These are phyloP conservation scores for Cyberlindnera suaveolens DNA, from an alignment of 805 yeast genomes.

Conservation along the genomic window DNA sequence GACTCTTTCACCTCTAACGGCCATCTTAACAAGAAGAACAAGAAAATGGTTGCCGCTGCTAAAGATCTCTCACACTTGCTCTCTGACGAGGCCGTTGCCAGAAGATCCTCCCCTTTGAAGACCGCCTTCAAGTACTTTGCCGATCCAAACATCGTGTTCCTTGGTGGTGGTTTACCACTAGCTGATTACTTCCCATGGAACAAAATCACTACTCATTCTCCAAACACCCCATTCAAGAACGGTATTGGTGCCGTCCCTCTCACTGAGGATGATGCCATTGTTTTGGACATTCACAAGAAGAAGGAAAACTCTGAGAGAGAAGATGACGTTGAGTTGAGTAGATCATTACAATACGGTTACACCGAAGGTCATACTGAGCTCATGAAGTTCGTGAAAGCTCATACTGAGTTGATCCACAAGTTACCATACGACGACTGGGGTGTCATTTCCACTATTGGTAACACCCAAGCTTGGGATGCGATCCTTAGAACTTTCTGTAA, in stretches of 20 bases:
- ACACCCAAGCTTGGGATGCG: slow-evolving; percentile 88
- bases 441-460: slow-evolving; percentile 66
- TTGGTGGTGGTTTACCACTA: slow-evolving; percentile 95
- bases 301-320: slow-evolving; percentile 37
- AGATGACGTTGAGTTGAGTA: slow-evolving; percentile 64
- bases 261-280: slow-evolving; percentile 29
- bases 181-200: slow-evolving; percentile 92
- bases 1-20: too few relatives aligned
- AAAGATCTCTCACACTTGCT: slow-evolving; percentile 71
- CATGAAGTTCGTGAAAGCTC: slow-evolving; percentile 63
- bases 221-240: slow-evolving; percentile 70
- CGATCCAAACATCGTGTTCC: slow-evolving; percentile 72
- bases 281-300: slow-evolving; percentile 34
- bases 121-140: slow-evolving; percentile 71
- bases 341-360: slow-evolving; percentile 88
- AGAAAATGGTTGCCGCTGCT: slow-evolving; percentile 30
- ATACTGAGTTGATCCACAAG: slow-evolving; percentile 48
- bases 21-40: not conserved
- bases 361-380: slow-evolving; percentile 79
- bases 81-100: slow-evolving; percentile 71
- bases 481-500: slow-evolving; percentile 69
- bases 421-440: slow-evolving; percentile 65
- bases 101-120: slow-evolving; percentile 78
- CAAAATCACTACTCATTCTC: slow-evolving; percentile 59
- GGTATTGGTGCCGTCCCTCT: slow-evolving; percentile 67